phyloP scores from a whole-genome alignment of 371 early-diverging fungal genomes.

The Mortierella sp. region DNA sequence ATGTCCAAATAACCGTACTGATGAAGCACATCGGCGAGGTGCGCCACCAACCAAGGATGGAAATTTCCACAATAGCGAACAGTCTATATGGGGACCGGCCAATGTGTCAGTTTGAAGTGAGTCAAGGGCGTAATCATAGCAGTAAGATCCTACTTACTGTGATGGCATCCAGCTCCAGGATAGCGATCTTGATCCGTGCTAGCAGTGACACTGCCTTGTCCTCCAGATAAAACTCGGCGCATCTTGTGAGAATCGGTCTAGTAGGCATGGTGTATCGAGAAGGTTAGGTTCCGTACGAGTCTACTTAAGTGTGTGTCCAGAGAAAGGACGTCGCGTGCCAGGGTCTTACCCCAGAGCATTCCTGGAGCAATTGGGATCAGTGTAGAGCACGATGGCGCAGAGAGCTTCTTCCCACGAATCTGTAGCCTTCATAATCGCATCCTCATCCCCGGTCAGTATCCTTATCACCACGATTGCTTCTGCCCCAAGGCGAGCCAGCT shows the following conservation, averaged over 20 bases:
- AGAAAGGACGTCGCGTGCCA: too few relatives aligned
- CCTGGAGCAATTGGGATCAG: conserved; percentile 25
- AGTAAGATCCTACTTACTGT: conserved; percentile 15
- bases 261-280: background rate
- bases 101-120: background rate
- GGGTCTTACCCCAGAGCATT: conserved; percentile 36
- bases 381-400: conserved; percentile 34
- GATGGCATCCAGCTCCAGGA: conserved; percentile 43
- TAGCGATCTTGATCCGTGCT: conserved; percentile 34
- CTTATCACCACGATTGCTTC: conserved; percentile 15
- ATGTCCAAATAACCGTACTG: conserved; percentile 44
- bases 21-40: conserved; percentile 32
- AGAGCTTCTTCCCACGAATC: conserved; percentile 49
- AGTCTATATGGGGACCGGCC: conserved; percentile 6
- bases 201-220: conserved; percentile 16
- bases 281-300: too few relatives aligned
- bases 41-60: conserved; percentile 52
- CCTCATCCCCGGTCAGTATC: conserved; percentile 31
- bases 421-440: conserved; percentile 25
- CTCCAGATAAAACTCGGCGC: conserved; percentile 20
- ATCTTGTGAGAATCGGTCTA: conserved; percentile 28
- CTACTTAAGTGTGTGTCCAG: too few relatives aligned
- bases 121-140: background rate
- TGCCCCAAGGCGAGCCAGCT: conserved; percentile 17
- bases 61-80: conserved; percentile 39